A percentile compares a stretch with the other conserved stretches of the same genome.
These are phyloP conservation scores for Aleurites moluccanus DNA, from an alignment of 441 rosid genomes.

Conservation along the genomic window DNA sequence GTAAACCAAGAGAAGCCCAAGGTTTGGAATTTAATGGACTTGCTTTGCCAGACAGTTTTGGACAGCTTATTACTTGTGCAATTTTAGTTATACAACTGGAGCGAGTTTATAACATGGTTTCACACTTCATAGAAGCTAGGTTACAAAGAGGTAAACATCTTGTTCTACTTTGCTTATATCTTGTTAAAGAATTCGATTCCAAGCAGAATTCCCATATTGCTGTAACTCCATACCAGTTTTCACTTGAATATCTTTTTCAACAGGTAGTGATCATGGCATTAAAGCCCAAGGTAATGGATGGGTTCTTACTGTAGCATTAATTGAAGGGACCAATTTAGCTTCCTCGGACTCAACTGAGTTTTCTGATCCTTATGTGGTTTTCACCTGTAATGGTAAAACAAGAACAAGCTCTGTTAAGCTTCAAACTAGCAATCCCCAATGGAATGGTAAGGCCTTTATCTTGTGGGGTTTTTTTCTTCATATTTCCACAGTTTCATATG, in stretches of 20 bases:
- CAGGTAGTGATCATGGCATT: constrained; percentile 69
- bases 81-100: constrained; percentile 58
- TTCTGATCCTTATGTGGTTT: constrained; percentile 76
- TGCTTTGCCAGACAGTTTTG: constrained; percentile 88
- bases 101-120: constrained; percentile 57
- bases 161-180: not conserved
- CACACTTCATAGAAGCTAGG: constrained; percentile 69
- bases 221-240: constrained; percentile 11
- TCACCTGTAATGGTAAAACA: constrained; percentile 80
- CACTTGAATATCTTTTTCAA: constrained; percentile 20
- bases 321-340: constrained; percentile 66
- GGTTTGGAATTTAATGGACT: constrained; percentile 73
- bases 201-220: not conserved
- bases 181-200: not conserved
- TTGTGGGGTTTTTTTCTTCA: constrained; percentile 13
- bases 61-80: constrained; percentile 64
- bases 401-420: constrained; percentile 87
- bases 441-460: constrained; percentile 64
- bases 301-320: constrained; percentile 83
- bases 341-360: constrained; percentile 50
- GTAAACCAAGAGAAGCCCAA: constrained; percentile 50
- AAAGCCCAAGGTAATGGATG: constrained; percentile 79
- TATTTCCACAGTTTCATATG: constrained; percentile 4
- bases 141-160: constrained; percentile 51
- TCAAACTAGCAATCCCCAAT: constrained; percentile 69